Conservation (phyloP, 805 yeast genomes). For the Diddensiella caesifluorescens region DNA sequence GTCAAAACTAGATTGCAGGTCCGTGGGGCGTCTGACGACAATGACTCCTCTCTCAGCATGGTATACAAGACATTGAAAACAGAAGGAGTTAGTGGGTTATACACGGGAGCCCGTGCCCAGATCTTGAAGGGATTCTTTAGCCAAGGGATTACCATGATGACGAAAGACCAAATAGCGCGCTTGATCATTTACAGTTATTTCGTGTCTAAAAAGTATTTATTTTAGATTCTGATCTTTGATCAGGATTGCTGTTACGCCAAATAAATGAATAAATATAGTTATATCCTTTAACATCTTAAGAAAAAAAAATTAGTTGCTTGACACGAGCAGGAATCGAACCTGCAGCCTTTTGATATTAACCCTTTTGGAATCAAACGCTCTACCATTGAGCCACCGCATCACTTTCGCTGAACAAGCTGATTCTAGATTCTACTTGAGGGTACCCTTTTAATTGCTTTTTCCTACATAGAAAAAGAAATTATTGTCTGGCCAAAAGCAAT, state of each 20-base stretch:
- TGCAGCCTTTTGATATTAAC: constrained; percentile 73
- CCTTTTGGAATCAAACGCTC: constrained; percentile 66
- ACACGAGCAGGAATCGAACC: constrained; percentile 85
- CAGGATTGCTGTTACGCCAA: too few species aligned
- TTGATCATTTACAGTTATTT: constrained; percentile 23
- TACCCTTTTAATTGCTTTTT: too few species aligned
- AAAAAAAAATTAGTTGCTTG: constrained; percentile 42
- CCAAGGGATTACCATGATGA: constrained; percentile 35
- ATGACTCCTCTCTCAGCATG: constrained; percentile 7
- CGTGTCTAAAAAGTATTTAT: constrained; percentile 5
- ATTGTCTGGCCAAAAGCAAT: too few species aligned
- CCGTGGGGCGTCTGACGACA: constrained; percentile 6
- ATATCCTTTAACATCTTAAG: constrained; percentile 27
- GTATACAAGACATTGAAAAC: constrained; percentile 45
- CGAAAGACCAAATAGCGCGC: constrained; percentile 34
- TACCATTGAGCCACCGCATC: constrained; percentile 72
- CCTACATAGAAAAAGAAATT: too few species aligned
- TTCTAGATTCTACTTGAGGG: too few species aligned
- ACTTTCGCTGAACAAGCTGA: too few species aligned
- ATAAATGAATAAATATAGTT: too few species aligned
- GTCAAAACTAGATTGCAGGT: constrained; percentile 66
- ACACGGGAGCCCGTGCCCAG: constrained; percentile 52
- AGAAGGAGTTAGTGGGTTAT: constrained; percentile 75
- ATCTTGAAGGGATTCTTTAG: constrained; percentile 31
- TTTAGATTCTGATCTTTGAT: too few species aligned